A percentile compares a stretch with the other conserved stretches of the same genome.
These are phyloP conservation scores for Enterocytospora artemiae DNA, from an alignment of 371 early-diverging fungal genomes.

Conservation along the genomic window DNA sequence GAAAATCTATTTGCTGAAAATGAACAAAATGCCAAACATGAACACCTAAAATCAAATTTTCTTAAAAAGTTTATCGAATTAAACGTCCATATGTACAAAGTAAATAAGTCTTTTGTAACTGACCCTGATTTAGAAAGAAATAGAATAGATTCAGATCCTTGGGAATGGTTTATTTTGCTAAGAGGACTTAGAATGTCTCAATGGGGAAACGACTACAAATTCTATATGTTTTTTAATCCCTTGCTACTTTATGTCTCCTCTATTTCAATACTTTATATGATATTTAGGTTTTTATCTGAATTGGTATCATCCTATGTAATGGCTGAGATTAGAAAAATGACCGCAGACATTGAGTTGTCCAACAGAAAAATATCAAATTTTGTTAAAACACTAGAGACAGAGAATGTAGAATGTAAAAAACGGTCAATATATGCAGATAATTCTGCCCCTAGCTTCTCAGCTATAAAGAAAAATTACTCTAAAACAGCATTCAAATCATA, in stretches of 20 bases:
- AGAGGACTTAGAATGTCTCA: slow-evolving; percentile 87
- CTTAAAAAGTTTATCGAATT: slow-evolving; percentile 74
- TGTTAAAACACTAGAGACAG: too few relatives aligned
- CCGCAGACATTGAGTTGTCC: too few relatives aligned
- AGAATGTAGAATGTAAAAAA: too few relatives aligned
- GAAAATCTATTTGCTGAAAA: slow-evolving; percentile 11
- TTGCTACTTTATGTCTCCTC: slow-evolving; percentile 79
- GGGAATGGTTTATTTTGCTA: slow-evolving; percentile 79
- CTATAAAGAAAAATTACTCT: too few relatives aligned
- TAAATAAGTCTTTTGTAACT: slow-evolving; percentile 87
- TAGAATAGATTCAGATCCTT: slow-evolving; percentile 70
- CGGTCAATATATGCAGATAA: too few relatives aligned
- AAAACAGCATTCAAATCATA: slow-evolving; percentile 25
- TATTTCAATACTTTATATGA: slow-evolving; percentile 58
- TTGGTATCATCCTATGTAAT: too few relatives aligned
- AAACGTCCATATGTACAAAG: slow-evolving; percentile 88
- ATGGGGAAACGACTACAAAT: slow-evolving; percentile 82
- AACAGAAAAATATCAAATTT: too few relatives aligned
- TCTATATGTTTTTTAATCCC: slow-evolving; percentile 85
- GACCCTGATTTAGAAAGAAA: slow-evolving; percentile 83
- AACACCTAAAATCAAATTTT: slow-evolving; percentile 64
- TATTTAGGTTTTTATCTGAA: too few relatives aligned
- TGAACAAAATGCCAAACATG: slow-evolving; percentile 18
- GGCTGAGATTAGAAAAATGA: too few relatives aligned
- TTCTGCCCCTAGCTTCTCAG: too few relatives aligned